Percentiles rank a stretch among this genome's conserved stretches.
phyloP scores from a whole-genome alignment of 2,329 filamentous ascomycete genomes.

The Phialophora tarda region DNA sequence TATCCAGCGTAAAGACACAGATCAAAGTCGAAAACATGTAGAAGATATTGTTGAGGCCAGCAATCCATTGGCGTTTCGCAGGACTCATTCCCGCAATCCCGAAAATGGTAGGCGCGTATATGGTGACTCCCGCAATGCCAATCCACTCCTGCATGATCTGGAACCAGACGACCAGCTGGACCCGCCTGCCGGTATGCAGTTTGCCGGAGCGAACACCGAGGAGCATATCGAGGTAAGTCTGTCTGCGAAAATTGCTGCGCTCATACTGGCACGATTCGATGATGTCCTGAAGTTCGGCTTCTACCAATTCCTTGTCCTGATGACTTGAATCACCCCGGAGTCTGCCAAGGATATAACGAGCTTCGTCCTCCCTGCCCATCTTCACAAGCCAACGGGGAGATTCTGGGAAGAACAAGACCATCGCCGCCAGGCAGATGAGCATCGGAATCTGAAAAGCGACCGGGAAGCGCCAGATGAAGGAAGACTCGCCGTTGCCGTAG shows the following conservation, averaged over 20 bases:
- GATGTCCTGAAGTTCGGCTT: slow-evolving; percentile 72
- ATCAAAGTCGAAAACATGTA: slow-evolving; percentile 67
- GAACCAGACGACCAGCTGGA: slow-evolving; percentile 73
- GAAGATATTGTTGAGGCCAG: slow-evolving; percentile 62
- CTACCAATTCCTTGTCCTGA: slow-evolving; percentile 59
- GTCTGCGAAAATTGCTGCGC: slow-evolving; percentile 56
- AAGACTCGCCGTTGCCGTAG: slow-evolving; percentile 64
- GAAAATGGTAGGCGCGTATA: slow-evolving; percentile 66
- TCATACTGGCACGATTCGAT: slow-evolving; percentile 67
- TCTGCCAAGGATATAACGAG: slow-evolving; percentile 67
- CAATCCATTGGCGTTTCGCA: slow-evolving; percentile 58
- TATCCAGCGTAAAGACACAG: slow-evolving; percentile 72
- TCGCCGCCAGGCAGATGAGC: slow-evolving; percentile 61
- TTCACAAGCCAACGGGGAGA: slow-evolving; percentile 71
- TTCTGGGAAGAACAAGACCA: slow-evolving; percentile 72
- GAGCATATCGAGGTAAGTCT: slow-evolving; percentile 68
- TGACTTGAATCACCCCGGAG: slow-evolving; percentile 63
- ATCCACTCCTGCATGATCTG: slow-evolving; percentile 73
- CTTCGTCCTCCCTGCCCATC: slow-evolving; percentile 69
- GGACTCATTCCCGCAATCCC: slow-evolving; percentile 65
- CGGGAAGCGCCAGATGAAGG: slow-evolving; percentile 70
- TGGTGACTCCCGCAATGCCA: slow-evolving; percentile 68
- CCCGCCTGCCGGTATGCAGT: slow-evolving; percentile 69
- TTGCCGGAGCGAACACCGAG: slow-evolving; percentile 69
- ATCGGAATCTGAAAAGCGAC: slow-evolving; percentile 73